A percentile compares a stretch with the other conserved stretches of the same genome.
phyloP scores from a whole-genome alignment of 148 eudicot species.

The Heliamphora exappendiculata region DNA sequence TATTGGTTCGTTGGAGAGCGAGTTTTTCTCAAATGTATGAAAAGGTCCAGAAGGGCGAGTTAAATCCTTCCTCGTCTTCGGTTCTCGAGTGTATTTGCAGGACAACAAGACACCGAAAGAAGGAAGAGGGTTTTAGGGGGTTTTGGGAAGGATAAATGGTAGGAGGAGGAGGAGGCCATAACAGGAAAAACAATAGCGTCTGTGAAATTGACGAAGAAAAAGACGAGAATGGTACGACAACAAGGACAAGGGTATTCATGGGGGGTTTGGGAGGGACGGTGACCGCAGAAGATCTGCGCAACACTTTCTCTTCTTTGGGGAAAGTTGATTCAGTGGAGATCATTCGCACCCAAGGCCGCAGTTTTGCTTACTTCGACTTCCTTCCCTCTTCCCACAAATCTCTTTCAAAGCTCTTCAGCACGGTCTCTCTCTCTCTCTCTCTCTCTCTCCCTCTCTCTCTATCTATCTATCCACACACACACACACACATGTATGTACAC shows the following conservation, averaged over 20 bases:
- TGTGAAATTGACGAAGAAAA: not conserved
- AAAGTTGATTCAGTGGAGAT: conserved; percentile 48
- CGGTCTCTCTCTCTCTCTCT: conserved; percentile 36
- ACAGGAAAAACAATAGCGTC: not conserved
- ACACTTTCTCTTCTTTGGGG: conserved; percentile 63
- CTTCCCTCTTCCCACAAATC: conserved; percentile 62
- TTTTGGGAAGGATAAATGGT: not conserved
- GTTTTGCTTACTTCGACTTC: conserved; percentile 81
- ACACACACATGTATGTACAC: no score
- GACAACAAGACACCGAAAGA: no score
- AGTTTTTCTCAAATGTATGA: no score
- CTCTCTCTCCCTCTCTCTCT: no score
- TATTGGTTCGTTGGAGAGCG: no score
- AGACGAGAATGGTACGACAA: not conserved
- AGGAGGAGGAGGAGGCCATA: not conserved
- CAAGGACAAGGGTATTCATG: conserved; percentile 43
- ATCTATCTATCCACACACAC: no score
- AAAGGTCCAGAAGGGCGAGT: no score
- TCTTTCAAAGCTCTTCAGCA: conserved; percentile 88
- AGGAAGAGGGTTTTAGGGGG: no score
- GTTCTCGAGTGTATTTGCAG: no score
- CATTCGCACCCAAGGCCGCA: conserved; percentile 66
- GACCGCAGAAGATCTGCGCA: conserved; percentile 51
- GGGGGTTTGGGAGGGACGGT: conserved; percentile 84
- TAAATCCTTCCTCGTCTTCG: no score